These are phyloP conservation scores for Trichoderma polysporum DNA, from an alignment of 2,329 filamentous ascomycete species.

Conservation along the genomic window DNA sequence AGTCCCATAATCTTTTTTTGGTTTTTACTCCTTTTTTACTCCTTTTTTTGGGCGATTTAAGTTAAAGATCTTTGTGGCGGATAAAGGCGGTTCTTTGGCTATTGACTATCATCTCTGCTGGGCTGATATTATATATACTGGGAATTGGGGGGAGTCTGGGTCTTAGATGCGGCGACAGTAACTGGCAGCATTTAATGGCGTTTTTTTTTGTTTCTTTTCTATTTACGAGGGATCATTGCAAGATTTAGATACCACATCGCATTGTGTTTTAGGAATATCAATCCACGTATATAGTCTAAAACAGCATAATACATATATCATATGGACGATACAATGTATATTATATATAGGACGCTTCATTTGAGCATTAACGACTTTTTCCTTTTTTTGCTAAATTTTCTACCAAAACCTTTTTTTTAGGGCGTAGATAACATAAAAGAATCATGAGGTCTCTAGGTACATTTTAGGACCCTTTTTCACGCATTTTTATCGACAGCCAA, in stretches of 20 bases:
- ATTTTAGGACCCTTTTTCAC: slow-evolving; percentile 13
- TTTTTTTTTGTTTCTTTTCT: not conserved
- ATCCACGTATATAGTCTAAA: not conserved
- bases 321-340: not conserved
- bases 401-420: not conserved
- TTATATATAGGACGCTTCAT: not conserved
- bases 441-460: slow-evolving; percentile 9
- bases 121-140: not conserved
- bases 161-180: not conserved
- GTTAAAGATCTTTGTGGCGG: not conserved
- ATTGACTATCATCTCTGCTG: not conserved
- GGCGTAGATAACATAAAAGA: slow-evolving; percentile 10
- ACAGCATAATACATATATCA: not conserved
- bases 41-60: not conserved
- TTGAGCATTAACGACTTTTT: not conserved
- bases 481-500: slow-evolving; percentile 16
- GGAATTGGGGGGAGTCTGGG: not conserved
- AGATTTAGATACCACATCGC: not conserved
- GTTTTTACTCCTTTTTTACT: not conserved
- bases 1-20: not conserved
- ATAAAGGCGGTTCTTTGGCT: not conserved
- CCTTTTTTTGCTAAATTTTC: not conserved
- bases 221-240: not conserved
- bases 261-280: not conserved
- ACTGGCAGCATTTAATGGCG: not conserved